phyloP scores from a whole-genome alignment of 2,329 filamentous ascomycete genomes.

The Ophiocordyceps polyrhachis-furcata region DNA sequence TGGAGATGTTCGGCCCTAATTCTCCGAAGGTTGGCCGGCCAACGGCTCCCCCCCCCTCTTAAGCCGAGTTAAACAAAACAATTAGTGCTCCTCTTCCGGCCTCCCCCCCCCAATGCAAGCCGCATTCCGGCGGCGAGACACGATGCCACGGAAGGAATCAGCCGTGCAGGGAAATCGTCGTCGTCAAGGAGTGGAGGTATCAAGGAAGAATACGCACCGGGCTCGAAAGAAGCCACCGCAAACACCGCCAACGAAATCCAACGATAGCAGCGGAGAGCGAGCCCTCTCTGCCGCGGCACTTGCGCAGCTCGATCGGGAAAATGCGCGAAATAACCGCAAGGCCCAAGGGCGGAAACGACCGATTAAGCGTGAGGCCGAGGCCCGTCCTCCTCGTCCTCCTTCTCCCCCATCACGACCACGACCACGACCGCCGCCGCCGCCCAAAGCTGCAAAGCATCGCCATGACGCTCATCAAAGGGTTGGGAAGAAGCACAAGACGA shows the following conservation, averaged over 20 bases:
- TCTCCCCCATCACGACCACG: no score
- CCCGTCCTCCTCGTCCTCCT: neutral
- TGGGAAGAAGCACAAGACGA: conserved; percentile 25
- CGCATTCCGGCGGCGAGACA: conserved; percentile 10
- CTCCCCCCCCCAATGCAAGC: neutral
- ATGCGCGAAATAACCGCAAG: conserved; percentile 30
- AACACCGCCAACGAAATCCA: conserved; percentile 12
- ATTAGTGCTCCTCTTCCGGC: neutral
- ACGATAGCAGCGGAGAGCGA: conserved; percentile 13
- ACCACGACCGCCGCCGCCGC: conserved; percentile 1
- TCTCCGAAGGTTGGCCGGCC: neutral
- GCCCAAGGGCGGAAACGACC: conserved; percentile 15
- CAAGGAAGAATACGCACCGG: conserved; percentile 15
- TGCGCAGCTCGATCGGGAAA: conserved; percentile 44
- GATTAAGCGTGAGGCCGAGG: conserved; percentile 4
- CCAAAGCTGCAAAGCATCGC: conserved; percentile 13
- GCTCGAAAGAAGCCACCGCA: conserved; percentile 11
- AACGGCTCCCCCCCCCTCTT: neutral
- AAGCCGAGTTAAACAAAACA: neutral
- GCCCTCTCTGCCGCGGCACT: conserved; percentile 35
- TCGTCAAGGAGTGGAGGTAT: conserved; percentile 10
- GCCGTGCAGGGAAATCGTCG: conserved; percentile 11
- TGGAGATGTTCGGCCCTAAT: neutral
- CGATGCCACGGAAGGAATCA: conserved; percentile 17
- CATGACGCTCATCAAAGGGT: neutral